A percentile compares a stretch with the other conserved stretches of the same genome.
Evolutionary conservation across 2,329 filamentous ascomycete genomes (phyloP).

Genomic region (Metarhizium humberi): DNA sequence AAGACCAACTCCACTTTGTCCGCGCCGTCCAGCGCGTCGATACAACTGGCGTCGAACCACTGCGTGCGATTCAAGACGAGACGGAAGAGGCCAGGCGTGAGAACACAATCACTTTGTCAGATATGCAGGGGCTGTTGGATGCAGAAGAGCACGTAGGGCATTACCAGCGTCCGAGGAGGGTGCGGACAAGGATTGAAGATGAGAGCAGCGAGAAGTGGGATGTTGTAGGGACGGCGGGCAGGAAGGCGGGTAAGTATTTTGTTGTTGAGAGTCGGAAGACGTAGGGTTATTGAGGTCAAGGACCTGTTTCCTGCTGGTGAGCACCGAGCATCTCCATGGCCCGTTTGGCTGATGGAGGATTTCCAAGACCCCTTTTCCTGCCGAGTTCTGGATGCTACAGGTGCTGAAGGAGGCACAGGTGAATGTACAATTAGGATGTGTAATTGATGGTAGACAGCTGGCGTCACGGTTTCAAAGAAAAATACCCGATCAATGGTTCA

Average conservation of each 20-base stretch:
- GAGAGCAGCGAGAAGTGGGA: slow-evolving; percentile 57
- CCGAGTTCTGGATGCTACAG: too few species aligned
- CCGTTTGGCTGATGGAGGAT: too few species aligned
- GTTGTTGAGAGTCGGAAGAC: slow-evolving; percentile 58
- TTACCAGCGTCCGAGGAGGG: slow-evolving; percentile 33
- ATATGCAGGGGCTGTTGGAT: slow-evolving; percentile 45
- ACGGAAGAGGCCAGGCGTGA: slow-evolving; percentile 52
- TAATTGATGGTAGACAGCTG: too few species aligned
- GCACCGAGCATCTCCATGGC: too few species aligned
- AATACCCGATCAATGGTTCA: too few species aligned
- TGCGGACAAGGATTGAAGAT: slow-evolving; percentile 23
- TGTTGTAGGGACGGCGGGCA: slow-evolving; percentile 55
- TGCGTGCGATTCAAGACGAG: slow-evolving; percentile 77
- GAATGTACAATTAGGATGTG: too few species aligned
- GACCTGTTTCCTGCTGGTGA: too few species aligned
- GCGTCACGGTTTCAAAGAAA: too few species aligned
- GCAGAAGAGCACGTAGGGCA: slow-evolving; percentile 54
- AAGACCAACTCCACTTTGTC: slow-evolving; percentile 86
- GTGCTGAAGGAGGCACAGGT: too few species aligned
- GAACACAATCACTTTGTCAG: slow-evolving; percentile 48
- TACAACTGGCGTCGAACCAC: slow-evolving; percentile 60
- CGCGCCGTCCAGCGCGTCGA: slow-evolving; percentile 72
- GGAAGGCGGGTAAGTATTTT: slow-evolving; percentile 64
- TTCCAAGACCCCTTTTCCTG: too few species aligned
- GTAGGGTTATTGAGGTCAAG: neutral